Conservation (phyloP, 805 yeast genomes). For the Ogataea corticis region DNA sequence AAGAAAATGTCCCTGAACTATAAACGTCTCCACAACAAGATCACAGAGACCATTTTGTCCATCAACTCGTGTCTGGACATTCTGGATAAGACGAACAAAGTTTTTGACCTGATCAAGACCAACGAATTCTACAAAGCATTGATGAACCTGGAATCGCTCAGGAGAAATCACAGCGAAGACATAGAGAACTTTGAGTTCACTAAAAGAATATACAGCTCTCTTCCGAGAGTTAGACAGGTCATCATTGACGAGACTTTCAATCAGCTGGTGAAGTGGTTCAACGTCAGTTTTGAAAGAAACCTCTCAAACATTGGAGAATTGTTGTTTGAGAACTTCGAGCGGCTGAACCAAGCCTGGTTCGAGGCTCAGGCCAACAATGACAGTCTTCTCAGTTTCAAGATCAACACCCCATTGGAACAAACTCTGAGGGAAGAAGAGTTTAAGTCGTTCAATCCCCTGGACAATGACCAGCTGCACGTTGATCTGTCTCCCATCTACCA, state of each 20-base stretch:
- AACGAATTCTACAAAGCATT: constrained; percentile 83
- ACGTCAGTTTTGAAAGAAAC: constrained; percentile 60
- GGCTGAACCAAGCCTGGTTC: constrained; percentile 63
- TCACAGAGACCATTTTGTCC: constrained; percentile 69
- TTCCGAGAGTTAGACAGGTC: constrained; percentile 72
- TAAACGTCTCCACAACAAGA: constrained; percentile 64
- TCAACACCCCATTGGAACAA: constrained; percentile 84
- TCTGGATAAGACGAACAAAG: constrained; percentile 80
- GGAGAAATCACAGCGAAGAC: constrained; percentile 64
- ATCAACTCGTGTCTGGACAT: constrained; percentile 76
- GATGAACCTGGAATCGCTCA: constrained; percentile 75
- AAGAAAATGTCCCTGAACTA: constrained; percentile 60
- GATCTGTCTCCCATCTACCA: constrained; percentile 78
- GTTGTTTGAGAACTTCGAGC: constrained; percentile 52
- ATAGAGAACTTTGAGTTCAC: constrained; percentile 71
- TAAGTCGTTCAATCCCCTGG: constrained; percentile 48
- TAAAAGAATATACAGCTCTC: constrained; percentile 66
- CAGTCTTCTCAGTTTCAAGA: constrained; percentile 55
- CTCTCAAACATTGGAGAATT: constrained; percentile 57
- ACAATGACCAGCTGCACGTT: constrained; percentile 46
- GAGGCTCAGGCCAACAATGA: constrained; percentile 43
- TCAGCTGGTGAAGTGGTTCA: constrained; percentile 63
- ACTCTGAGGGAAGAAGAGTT: constrained; percentile 57
- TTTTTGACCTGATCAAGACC: constrained; percentile 74
- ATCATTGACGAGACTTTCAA: constrained; percentile 75